Conservation (phyloP, 805 yeast genomes). For the Schwanniomyces pseudopolymorphus region DNA sequence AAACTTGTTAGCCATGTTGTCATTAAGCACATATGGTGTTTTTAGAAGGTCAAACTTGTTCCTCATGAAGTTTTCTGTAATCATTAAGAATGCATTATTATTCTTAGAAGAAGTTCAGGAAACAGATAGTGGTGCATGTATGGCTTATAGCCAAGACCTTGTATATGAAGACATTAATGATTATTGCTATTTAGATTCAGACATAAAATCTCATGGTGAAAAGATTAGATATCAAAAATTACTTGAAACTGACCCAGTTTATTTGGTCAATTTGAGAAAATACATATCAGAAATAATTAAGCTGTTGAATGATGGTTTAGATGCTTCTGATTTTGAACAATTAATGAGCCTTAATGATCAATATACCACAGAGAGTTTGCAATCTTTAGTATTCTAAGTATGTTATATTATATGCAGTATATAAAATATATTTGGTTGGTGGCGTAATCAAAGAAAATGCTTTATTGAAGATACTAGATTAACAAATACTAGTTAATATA, state of each 20-base stretch:
- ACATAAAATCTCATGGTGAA: conserved; percentile 43
- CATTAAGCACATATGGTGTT: conserved; percentile 41
- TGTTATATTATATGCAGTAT: conserved; percentile 5
- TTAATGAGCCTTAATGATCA: conserved; percentile 35
- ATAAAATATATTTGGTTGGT: background rate
- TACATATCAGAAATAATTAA: conserved; percentile 35
- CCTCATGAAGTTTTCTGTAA: conserved; percentile 22
- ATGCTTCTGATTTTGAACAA: conserved; percentile 28
- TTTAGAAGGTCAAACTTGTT: conserved; percentile 20
- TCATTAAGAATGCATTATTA: conserved; percentile 34
- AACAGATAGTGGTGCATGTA: conserved; percentile 29
- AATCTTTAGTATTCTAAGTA: conserved; percentile 5
- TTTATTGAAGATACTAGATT: background rate
- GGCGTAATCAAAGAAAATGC: background rate
- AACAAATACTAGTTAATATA: background rate
- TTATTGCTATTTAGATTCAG: conserved; percentile 39
- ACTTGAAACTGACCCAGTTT: conserved; percentile 35
- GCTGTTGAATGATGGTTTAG: conserved; percentile 23
- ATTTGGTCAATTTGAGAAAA: conserved; percentile 46
- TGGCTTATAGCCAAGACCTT: conserved; percentile 35
- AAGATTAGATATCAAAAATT: conserved; percentile 34
- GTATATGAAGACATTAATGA: conserved; percentile 43
- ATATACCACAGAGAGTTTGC: conserved; percentile 33
- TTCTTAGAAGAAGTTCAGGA: conserved; percentile 79
- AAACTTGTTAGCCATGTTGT: conserved; percentile 59